Base-by-base conservation (phyloP, 1,284 basidiomycete genomes). In the Puccinia horiana region DNA sequence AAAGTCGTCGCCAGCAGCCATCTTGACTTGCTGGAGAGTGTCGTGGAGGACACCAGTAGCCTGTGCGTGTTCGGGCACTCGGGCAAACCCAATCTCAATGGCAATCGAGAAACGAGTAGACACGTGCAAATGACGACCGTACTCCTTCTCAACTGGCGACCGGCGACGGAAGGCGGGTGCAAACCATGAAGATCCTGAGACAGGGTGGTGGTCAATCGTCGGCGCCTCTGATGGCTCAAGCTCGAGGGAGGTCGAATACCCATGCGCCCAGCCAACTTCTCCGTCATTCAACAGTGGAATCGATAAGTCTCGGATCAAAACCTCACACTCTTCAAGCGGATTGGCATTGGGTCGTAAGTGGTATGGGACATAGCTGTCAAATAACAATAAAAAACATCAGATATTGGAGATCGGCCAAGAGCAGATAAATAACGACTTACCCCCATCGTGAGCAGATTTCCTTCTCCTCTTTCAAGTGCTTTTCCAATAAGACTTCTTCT, bases 381-480 rank as follows among this genome's bases (percentile, higher is more conserved):
- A 32, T 32, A 49, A 74, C 5, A 52, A 52, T 23, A 11, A 73
- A 73, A 49, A 20, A 9, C 14, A 37, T 44, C 44, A 1, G 44
- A 20, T 2, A 67, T 23, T 20, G 40, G 1, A 26, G 23, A n/a
- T 42, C 6, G 35, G 26, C 1, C 29, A 35, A 37, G 40, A 18
- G 26, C 4, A 76, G 37, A 67, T 23, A 11, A 29, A 49, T 58
- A 42, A 76, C 9, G 14, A 87, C 84, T 84, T 86, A 87, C 9
- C 87, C 87, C 85, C 85, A 87, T n/a, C 87, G 84, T 16, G 86
- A 85, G 54, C 86, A 83, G 56, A 88, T 84, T 83, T 88, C 88
- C 76, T 87, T 86, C 83, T 88, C 88, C 72, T 86, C 85, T 54
- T 83, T 84, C 83, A 84, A 84, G 83, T 84, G 85, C 3, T 84